A percentile compares a stretch with the other conserved stretches of the same genome.
Conservation (phyloP, 208 protist genomes). For the Entamoeba histolytica region DNA sequence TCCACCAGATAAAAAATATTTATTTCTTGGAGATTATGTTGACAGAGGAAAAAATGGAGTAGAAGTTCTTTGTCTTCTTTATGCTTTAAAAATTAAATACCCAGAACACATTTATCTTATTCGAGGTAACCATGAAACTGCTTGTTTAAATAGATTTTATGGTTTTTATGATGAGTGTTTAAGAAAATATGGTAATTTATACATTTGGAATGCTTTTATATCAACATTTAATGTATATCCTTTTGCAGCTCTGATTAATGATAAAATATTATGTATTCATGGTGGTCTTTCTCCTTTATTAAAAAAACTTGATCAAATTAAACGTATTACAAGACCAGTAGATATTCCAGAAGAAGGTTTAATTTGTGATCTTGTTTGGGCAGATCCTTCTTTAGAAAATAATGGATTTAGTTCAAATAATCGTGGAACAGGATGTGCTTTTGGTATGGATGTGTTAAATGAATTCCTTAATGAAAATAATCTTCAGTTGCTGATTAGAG, state of each 20-base stretch:
- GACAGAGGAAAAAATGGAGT: conserved; percentile 28
- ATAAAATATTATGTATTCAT: conserved; percentile 97
- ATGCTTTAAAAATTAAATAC: conserved; percentile 13
- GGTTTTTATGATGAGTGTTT: conserved; percentile 34
- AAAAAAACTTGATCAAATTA: conserved; percentile 74
- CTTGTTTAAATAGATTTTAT: conserved; percentile 1
- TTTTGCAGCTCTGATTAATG: conserved; percentile 87
- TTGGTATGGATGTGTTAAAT: conserved; percentile 83
- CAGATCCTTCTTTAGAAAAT: conserved; percentile 78
- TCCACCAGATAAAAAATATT: not conserved
- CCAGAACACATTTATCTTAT: conserved; percentile 1
- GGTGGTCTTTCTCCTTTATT: conserved; percentile 83
- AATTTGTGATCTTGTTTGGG: conserved; percentile 95
- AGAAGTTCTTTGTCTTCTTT: conserved; percentile 13
- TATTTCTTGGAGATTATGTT: not conserved
- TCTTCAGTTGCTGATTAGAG: conserved; percentile 90
- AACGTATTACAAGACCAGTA: conserved; percentile 74
- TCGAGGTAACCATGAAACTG: conserved; percentile 18
- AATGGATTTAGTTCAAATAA: conserved; percentile 85
- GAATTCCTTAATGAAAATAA: conserved; percentile 90
- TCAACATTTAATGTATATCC: conserved; percentile 38
- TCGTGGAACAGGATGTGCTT: conserved; percentile 83
- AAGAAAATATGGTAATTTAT: not conserved
- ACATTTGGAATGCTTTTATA: not conserved
- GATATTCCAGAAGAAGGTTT: conserved; percentile 89